Conservation (phyloP, 2,329 filamentous ascomycete species). For the Magnaporthiopsis poae region DNA sequence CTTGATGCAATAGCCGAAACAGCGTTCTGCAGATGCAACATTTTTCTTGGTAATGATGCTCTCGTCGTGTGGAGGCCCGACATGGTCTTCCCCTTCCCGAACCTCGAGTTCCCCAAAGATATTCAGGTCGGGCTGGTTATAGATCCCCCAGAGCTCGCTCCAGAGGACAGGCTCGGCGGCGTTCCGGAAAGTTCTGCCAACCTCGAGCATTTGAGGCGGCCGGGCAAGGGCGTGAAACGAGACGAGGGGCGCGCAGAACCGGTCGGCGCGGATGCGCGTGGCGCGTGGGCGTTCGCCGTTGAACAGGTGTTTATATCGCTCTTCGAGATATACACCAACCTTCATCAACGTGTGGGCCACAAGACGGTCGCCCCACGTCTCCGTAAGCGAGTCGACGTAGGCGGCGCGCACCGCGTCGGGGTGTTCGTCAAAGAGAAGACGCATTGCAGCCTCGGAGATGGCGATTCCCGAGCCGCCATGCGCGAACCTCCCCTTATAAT, state of each 20-base stretch:
- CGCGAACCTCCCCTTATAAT: conserved; percentile 45
- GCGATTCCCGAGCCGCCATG: conserved; percentile 47
- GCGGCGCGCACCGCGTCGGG: conserved; percentile 32
- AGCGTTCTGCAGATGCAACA: conserved; percentile 31
- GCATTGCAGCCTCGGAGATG: conserved; percentile 41
- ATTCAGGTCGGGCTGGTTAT: conserved; percentile 30
- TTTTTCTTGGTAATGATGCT: conserved; percentile 26
- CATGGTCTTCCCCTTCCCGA: conserved; percentile 34
- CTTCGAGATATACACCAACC: conserved; percentile 45
- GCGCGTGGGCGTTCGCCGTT: conserved; percentile 43
- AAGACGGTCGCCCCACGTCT: conserved; percentile 45
- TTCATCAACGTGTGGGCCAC: conserved; percentile 44
- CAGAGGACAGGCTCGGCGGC: conserved; percentile 34
- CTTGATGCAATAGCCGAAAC: conserved; percentile 17
- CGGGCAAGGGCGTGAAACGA: conserved; percentile 43
- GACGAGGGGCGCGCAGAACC: conserved; percentile 44
- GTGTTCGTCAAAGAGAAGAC: conserved; percentile 32
- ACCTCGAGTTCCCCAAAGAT: conserved; percentile 27
- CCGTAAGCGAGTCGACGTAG: conserved; percentile 38
- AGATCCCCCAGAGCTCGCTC: conserved; percentile 41
- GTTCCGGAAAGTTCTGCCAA: conserved; percentile 31
- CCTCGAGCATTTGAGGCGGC: conserved; percentile 33
- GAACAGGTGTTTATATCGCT: conserved; percentile 43
- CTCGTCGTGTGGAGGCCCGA: conserved; percentile 34
- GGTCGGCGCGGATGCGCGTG: conserved; percentile 39